Percentiles rank a stretch among this genome's conserved stretches.
phyloP scores from a whole-genome alignment of 1,284 basidiomycete species.

The Austroboletus niveus region DNA sequence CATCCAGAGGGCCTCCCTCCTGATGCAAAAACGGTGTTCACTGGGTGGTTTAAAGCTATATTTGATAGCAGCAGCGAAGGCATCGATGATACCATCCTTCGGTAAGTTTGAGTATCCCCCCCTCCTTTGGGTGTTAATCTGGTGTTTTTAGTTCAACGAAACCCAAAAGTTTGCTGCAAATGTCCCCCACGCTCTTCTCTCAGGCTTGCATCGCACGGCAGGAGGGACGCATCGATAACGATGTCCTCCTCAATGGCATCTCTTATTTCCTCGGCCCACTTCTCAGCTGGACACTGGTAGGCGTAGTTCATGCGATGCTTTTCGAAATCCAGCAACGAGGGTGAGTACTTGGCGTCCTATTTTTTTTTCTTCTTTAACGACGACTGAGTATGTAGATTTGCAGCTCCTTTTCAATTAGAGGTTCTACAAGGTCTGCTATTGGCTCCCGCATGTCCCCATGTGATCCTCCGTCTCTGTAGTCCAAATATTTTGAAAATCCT shows the following conservation, averaged over 20 bases:
- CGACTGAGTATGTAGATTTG: constrained; percentile 28
- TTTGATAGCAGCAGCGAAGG: constrained; percentile 77
- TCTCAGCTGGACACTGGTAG: constrained; percentile 76
- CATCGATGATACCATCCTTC: constrained; percentile 75
- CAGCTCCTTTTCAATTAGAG: constrained; percentile 48
- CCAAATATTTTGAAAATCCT: constrained; percentile 54
- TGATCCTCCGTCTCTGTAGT: constrained; percentile 64
- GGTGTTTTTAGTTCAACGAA: constrained; percentile 56
- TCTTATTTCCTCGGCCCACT: constrained; percentile 73
- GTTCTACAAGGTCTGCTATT: constrained; percentile 65
- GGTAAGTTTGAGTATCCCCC: constrained; percentile 40
- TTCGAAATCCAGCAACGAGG: constrained; percentile 56
- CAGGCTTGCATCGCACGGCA: constrained; percentile 53
- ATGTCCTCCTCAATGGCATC: constrained; percentile 67
- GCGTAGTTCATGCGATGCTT: constrained; percentile 62
- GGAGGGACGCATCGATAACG: constrained; percentile 58
- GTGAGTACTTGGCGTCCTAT: constrained; percentile 38
- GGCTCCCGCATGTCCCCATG: constrained; percentile 60
- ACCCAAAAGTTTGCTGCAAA: constrained; percentile 61
- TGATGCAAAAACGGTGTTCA: constrained; percentile 52
- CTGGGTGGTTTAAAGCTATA: constrained; percentile 69
- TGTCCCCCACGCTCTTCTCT: constrained; percentile 64
- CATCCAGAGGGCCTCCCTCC: constrained; percentile 41
- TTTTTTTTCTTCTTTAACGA: constrained; percentile 1
- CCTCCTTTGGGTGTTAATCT: constrained; percentile 4